Conservation (phyloP, 495 filamentous ascomycete genomes). For the Hypoxylon fragiforme region DNA sequence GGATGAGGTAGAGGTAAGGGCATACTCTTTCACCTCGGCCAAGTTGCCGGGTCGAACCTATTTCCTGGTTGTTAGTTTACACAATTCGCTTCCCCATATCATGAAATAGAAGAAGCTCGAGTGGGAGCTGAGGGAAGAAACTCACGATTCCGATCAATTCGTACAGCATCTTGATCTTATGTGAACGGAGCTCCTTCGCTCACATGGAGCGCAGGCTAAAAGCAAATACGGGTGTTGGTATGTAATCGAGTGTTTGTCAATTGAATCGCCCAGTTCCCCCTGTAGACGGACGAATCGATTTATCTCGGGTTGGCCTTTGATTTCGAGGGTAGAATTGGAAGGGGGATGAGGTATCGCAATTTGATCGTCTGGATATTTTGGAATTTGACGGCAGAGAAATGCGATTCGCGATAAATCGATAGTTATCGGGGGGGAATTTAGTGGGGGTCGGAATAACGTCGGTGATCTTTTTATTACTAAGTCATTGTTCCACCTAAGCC, state of each 20-base stretch:
- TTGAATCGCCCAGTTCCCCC: too few relatives aligned
- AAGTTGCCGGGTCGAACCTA: constrained; percentile 89
- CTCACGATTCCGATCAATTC: constrained; percentile 94
- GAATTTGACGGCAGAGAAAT: constrained; percentile 7
- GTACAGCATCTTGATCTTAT: constrained; percentile 96
- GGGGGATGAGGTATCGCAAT: background rate
- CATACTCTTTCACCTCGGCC: constrained; percentile 91
- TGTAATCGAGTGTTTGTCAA: too few relatives aligned
- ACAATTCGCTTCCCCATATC: constrained; percentile 10
- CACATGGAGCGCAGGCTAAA: constrained; percentile 18
- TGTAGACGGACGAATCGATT: too few relatives aligned
- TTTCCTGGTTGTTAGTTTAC: too few relatives aligned
- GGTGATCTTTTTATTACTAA: too few relatives aligned
- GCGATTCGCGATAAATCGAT: background rate
- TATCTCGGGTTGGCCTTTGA: too few relatives aligned
- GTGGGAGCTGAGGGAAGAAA: constrained; percentile 16
- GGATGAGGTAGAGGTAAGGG: constrained; percentile 13
- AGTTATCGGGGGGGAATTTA: too few relatives aligned
- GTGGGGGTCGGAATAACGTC: too few relatives aligned
- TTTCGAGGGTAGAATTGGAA: too few relatives aligned
- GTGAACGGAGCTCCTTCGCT: constrained; percentile 16
- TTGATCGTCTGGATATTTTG: background rate
- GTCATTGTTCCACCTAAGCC: too few relatives aligned
- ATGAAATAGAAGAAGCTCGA: background rate
- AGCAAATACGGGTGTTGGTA: too few relatives aligned